Evolutionary conservation across 768 basidiomycete genomes (phyloP).

Genomic region (Suillus lakei): DNA sequence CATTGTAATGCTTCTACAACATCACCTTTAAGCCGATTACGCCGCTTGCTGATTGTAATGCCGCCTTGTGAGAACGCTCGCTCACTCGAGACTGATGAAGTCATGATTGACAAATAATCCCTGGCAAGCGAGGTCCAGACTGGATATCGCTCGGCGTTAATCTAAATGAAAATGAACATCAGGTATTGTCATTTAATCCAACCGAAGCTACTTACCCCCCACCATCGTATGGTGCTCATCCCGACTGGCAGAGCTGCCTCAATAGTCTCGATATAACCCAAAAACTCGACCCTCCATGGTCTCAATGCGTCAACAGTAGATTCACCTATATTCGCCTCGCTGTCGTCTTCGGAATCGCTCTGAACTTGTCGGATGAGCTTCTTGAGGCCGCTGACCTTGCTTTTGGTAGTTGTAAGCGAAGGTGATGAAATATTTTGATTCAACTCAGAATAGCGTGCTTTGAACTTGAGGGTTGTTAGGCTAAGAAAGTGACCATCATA

Average conservation of each 20-base stretch:
- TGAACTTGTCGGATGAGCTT: conserved; percentile 8
- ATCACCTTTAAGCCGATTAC: no score
- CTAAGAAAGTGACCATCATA: no score
- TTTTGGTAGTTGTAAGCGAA: conserved; percentile 3
- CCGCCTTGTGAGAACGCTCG: conserved; percentile 38
- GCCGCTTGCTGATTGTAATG: no score
- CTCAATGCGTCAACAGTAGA: no score
- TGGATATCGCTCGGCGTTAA: conserved; percentile 31
- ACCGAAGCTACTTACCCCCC: conserved; percentile 35
- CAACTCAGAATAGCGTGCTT: neutral
- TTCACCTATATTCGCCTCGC: conserved; percentile 1
- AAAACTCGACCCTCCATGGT: no score
- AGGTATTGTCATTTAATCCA: no score
- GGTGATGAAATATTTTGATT: conserved; percentile 14
- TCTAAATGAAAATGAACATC: no score
- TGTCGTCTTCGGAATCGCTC: conserved; percentile 14
- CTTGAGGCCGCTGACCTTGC: no score
- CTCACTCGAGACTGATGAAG: conserved; percentile 42
- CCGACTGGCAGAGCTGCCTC: conserved; percentile 14
- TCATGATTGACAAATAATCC: conserved; percentile 45
- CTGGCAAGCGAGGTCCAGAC: conserved; percentile 41
- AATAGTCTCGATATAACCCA: no score
- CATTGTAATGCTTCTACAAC: no score
- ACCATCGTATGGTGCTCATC: conserved; percentile 34
- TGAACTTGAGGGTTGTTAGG: no score